Conservation (phyloP, 768 basidiomycete species). For the Termitomyces sp. region DNA sequence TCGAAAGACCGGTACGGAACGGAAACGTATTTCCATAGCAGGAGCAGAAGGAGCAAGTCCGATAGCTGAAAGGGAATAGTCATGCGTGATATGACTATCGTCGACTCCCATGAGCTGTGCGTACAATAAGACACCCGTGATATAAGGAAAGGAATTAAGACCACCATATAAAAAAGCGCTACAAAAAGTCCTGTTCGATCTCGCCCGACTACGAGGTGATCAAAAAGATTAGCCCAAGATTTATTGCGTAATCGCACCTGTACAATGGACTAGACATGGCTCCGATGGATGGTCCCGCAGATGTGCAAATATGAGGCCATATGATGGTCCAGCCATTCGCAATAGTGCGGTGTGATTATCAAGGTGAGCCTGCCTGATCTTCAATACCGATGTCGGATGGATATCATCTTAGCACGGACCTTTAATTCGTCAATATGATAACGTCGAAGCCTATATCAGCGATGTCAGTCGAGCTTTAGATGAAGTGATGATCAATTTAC, state of each 20-base stretch:
- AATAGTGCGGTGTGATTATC: constrained; percentile 24
- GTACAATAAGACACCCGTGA: not conserved
- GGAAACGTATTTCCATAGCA: constrained; percentile 22
- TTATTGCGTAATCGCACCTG: constrained; percentile 21
- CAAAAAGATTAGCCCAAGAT: not conserved
- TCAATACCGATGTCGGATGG: not conserved
- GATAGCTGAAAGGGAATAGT: constrained; percentile 33
- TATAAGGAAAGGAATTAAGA: not conserved
- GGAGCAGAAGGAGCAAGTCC: constrained; percentile 30
- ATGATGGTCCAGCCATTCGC: constrained; percentile 24
- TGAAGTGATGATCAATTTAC: constrained; percentile 5
- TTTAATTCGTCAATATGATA: not conserved
- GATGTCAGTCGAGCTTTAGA: not conserved
- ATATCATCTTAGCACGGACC: not conserved
- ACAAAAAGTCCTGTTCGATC: constrained; percentile 36
- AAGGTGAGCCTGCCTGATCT: constrained; percentile 23
- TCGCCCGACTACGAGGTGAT: constrained; percentile 28
- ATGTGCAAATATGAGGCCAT: constrained; percentile 28
- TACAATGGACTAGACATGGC: constrained; percentile 38
- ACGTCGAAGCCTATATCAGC: not conserved
- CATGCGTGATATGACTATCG: constrained; percentile 33
- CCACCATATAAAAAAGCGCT: constrained; percentile 29
- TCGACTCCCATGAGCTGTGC: constrained; percentile 31
- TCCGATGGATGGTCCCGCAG: constrained; percentile 31
- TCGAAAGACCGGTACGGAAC: constrained; percentile 21